Evolutionary conservation across 1,139 yeast genomes (phyloP).

Genomic region (Candida freyschussii): DNA sequence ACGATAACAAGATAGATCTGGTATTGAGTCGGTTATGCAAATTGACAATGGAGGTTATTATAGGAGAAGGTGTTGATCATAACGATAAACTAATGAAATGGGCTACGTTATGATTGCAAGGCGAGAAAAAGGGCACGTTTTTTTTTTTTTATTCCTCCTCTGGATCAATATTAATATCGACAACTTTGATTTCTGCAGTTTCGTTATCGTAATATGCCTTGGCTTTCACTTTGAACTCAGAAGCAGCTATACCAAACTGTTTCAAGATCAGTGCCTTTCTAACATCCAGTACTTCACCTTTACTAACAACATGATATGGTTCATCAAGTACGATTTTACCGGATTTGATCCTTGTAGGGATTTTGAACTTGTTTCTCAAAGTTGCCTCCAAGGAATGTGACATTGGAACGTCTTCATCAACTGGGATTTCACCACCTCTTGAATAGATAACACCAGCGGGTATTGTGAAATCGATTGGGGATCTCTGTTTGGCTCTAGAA

Average conservation of each 20-base stretch:
- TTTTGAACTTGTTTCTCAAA: constrained; percentile 77
- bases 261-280: constrained; percentile 89
- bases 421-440: constrained; percentile 88
- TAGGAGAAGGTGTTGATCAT: constrained; percentile 4
- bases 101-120: too few species aligned
- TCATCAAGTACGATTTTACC: constrained; percentile 79
- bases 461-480: constrained; percentile 77
- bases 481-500: constrained; percentile 81
- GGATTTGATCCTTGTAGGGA: constrained; percentile 84
- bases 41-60: constrained; percentile 1
- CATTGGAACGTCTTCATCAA: constrained; percentile 94
- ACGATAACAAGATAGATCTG: constrained; percentile 2
- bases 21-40: constrained; percentile 6
- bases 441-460: constrained; percentile 92
- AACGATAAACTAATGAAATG: too few species aligned
- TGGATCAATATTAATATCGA: constrained; percentile 31
- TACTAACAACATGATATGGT: constrained; percentile 74
- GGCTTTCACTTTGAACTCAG: constrained; percentile 79
- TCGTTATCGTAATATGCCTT: constrained; percentile 74
- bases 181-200: constrained; percentile 28
- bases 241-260: constrained; percentile 92
- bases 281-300: constrained; percentile 80
- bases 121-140: too few species aligned
- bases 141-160: constrained; percentile 9
- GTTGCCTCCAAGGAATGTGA: constrained; percentile 94